phyloP scores from a whole-genome alignment of 1,139 yeast genomes.

The Petasospora fabianii region DNA sequence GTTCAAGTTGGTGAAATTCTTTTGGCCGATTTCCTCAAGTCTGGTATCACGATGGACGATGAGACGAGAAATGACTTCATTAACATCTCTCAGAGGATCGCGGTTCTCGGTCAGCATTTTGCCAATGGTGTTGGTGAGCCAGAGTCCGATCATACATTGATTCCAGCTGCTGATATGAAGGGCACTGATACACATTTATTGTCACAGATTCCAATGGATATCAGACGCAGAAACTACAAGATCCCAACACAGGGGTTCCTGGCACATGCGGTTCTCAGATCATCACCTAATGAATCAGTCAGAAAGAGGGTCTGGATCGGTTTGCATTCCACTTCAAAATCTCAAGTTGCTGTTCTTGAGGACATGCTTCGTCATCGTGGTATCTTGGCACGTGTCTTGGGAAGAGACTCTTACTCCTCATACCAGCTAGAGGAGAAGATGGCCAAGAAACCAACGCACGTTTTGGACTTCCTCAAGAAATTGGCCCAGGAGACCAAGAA shows the following conservation, averaged over 20 bases:
- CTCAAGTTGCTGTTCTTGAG: constrained; percentile 60
- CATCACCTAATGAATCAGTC: constrained; percentile 52
- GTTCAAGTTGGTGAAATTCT: constrained; percentile 76
- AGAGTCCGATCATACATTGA: constrained; percentile 29
- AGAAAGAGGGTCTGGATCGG: constrained; percentile 74
- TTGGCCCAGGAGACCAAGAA: constrained; percentile 50
- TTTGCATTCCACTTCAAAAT: constrained; percentile 51
- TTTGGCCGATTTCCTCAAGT: constrained; percentile 80
- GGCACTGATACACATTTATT: constrained; percentile 30
- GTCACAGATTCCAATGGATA: constrained; percentile 28
- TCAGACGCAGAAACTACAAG: constrained; percentile 33
- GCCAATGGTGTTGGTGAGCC: constrained; percentile 51
- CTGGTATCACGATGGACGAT: constrained; percentile 83
- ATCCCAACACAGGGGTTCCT: constrained; percentile 69
- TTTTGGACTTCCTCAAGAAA: constrained; percentile 59
- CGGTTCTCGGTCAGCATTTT: constrained; percentile 79
- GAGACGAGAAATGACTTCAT: constrained; percentile 68
- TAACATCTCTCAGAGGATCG: constrained; percentile 73
- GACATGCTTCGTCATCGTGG: constrained; percentile 64
- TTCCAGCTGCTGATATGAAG: constrained; percentile 32
- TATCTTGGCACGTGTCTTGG: constrained; percentile 69
- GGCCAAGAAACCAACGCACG: constrained; percentile 82
- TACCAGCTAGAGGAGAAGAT: constrained; percentile 86
- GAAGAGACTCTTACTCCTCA: constrained; percentile 66
- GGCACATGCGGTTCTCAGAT: constrained; percentile 63